A percentile compares a stretch with the other conserved stretches of the same genome.
phyloP scores from a whole-genome alignment of 2,329 filamentous ascomycete genomes.

The Clonostachys byssicola region DNA sequence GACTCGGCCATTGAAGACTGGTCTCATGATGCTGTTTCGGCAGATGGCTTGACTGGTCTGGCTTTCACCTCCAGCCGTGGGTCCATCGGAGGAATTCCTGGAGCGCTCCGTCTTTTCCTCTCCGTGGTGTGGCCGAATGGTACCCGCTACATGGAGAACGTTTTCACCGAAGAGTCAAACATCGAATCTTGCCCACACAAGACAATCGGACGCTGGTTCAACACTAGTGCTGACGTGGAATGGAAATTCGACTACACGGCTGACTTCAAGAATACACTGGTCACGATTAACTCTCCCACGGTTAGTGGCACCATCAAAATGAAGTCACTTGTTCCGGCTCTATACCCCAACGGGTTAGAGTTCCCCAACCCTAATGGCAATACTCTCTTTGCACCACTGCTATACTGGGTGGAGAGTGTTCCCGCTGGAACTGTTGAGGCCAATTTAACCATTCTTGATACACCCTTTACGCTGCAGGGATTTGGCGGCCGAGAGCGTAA shows the following conservation, averaged over 20 bases:
- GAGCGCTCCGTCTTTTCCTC: neutral
- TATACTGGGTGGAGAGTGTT: neutral
- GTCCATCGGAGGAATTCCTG: neutral
- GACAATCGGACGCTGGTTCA: neutral
- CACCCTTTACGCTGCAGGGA: conserved; percentile 4
- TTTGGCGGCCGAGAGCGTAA: conserved; percentile 8
- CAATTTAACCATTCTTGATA: conserved; percentile 3
- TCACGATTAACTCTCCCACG: neutral
- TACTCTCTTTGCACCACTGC: neutral
- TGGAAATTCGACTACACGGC: neutral
- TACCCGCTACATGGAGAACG: neutral
- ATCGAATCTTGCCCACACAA: neutral
- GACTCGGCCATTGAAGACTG: neutral
- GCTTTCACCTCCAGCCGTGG: neutral
- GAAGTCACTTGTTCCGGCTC: neutral
- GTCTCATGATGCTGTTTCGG: neutral
- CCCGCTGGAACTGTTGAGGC: neutral
- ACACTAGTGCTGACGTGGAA: neutral
- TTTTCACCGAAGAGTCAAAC: conserved; percentile 3
- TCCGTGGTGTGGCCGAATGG: neutral
- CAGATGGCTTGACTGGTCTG: neutral
- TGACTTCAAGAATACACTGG: neutral
- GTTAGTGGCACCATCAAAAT: neutral
- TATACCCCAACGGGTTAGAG: neutral
- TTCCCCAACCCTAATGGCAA: neutral